Conservation (phyloP, 1,284 basidiomycete species). For the Trichosporon sp. region DNA sequence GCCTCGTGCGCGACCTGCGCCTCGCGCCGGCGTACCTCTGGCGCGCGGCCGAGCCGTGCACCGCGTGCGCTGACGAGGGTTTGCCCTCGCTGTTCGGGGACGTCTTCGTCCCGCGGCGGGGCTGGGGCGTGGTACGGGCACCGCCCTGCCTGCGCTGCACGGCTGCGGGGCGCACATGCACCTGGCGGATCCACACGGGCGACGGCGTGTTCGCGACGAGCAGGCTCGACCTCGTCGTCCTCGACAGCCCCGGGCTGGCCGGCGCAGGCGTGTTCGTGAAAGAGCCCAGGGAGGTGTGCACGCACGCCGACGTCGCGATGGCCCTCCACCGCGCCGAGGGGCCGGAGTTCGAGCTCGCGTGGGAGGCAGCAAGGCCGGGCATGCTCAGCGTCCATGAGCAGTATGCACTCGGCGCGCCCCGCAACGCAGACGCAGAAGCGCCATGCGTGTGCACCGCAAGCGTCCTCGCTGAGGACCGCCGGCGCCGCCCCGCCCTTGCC, state of each 20-base stretch:
- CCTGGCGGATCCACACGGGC: neutral
- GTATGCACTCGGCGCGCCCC: neutral
- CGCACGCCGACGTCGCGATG: neutral
- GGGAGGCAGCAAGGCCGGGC: neutral
- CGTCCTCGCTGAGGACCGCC: neutral
- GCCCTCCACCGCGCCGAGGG: neutral
- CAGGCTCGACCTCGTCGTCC: neutral
- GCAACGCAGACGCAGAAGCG: neutral
- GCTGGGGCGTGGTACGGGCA: neutral
- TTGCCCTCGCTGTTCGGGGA: neutral
- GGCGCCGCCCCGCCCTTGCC: neutral
- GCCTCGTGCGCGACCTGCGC: neutral
- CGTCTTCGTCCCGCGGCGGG: neutral
- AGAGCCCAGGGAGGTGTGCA: neutral
- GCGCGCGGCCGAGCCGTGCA: neutral
- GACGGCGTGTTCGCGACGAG: neutral
- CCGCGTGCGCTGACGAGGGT: neutral
- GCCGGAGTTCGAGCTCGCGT: neutral
- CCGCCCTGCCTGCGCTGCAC: neutral
- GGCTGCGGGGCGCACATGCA: neutral
- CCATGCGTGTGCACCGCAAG: neutral
- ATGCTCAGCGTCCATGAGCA: neutral
- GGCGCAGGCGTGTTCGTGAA: neutral
- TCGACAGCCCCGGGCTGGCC: neutral
- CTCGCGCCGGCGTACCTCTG: neutral